Evolutionary conservation across 1,139 yeast genomes (phyloP), one percentile per base, ranked within the genome.

Genomic region (Scheffersomyces parashehatae): DNA sequence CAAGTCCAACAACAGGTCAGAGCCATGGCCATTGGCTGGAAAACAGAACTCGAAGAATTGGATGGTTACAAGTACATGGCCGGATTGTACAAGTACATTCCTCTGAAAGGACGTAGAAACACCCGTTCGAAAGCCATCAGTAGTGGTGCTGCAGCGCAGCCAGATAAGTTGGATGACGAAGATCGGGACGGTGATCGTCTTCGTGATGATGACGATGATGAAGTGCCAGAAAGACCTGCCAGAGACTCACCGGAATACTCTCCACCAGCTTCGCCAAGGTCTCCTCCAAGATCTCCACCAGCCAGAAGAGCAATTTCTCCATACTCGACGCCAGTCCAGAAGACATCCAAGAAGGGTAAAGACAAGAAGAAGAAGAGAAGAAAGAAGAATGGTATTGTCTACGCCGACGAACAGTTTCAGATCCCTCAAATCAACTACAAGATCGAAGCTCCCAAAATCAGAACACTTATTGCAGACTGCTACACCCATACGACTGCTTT

Each of bases 401-500:
- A 79, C 50, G 77, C 83, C 15, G 85, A 85, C 54, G 75, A 67
- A 44, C 71, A 77, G 53, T 86, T 68, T 58, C 69, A 73, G 45
- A 85, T 85, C 37, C 91, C 93, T 7, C 80, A 74, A 49, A 83
- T 87, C 56, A 83, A 86, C 64, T 75, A 85, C 52, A 76, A 71
- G 44, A 81, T 81, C 48, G 96, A 88, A 56, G 81, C 83, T 0
- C 93, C 96, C 10, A 82, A 77, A 61, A 86, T 91, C 49, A 73
- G 83, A 49, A 67, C 73, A 15, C 66, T 85, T 8, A 79, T 91
- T 44, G 90, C 96, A 3, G 88, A 88, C 46, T 82, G 96, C 13
- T 81, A 85, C 43, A 81, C 89, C 8, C 79, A 85, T 9, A 79
- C 96, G 5, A 85, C 91, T 0, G 77, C 84, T n/a, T 70, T 93